These are phyloP conservation scores for Phialophora verrucosa DNA, from an alignment of 2,329 filamentous ascomycete genomes.

Conservation along the genomic window DNA sequence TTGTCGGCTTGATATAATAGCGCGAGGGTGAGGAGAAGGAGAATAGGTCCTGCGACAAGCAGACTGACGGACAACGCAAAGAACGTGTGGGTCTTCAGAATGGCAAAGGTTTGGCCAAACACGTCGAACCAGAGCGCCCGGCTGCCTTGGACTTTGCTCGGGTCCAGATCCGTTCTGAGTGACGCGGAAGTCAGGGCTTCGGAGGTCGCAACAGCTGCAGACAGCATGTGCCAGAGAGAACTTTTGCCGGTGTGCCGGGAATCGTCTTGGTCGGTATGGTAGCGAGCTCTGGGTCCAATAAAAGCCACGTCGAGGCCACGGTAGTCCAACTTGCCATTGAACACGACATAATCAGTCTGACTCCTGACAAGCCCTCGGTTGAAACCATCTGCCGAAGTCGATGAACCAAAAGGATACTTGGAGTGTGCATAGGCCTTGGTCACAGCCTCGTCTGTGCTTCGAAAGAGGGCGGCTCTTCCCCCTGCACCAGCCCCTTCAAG, in stretches of 20 bases:
- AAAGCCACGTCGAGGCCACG: slow-evolving; percentile 93
- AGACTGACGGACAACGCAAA: slow-evolving; percentile 88
- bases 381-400: slow-evolving; percentile 84
- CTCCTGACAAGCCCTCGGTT: slow-evolving; percentile 77
- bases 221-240: slow-evolving; percentile 94
- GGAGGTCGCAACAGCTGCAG: slow-evolving; percentile 76
- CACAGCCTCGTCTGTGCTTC: slow-evolving; percentile 84
- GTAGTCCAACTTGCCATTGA: slow-evolving; percentile 76
- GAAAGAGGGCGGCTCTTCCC: slow-evolving; percentile 83
- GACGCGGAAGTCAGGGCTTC: slow-evolving; percentile 72
- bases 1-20: slow-evolving; percentile 74
- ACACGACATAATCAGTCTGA: slow-evolving; percentile 87
- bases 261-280: slow-evolving; percentile 92
- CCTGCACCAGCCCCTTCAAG: slow-evolving; percentile 94
- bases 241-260: slow-evolving; percentile 70
- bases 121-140: slow-evolving; percentile 89
- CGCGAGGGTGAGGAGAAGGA: slow-evolving; percentile 71
- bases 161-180: slow-evolving; percentile 29
- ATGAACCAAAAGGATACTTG: slow-evolving; percentile 79
- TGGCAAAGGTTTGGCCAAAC: slow-evolving; percentile 77
- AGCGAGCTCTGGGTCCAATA: slow-evolving; percentile 80
- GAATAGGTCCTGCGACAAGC: slow-evolving; percentile 77
- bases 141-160: slow-evolving; percentile 46
- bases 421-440: slow-evolving; percentile 76
- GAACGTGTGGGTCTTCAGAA: slow-evolving; percentile 79